Evolutionary conservation across 2,329 filamentous ascomycete species (phyloP).

Genomic region (Penicillium sp.): DNA sequence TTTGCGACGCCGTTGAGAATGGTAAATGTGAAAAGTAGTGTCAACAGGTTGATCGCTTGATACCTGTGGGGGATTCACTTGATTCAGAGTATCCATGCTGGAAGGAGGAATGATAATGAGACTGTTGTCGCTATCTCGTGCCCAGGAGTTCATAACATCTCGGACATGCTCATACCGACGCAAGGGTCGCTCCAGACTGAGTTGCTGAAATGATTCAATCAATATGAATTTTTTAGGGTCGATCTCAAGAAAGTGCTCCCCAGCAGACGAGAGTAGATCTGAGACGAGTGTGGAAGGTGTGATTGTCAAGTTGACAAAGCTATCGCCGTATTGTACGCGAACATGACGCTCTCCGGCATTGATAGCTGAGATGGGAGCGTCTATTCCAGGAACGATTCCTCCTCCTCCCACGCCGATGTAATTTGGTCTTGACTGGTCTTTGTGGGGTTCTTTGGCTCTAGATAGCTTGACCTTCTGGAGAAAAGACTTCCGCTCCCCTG

Average conservation of each 20-base stretch:
- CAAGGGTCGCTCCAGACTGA: conserved; percentile 79
- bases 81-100: conserved; percentile 45
- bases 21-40: conserved; percentile 70
- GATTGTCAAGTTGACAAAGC: conserved; percentile 70
- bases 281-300: conserved; percentile 71
- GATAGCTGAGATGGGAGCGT: conserved; percentile 77
- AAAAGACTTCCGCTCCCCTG: neutral
- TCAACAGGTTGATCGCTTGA: conserved; percentile 65
- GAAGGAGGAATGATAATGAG: conserved; percentile 67
- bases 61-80: conserved; percentile 65
- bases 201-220: conserved; percentile 71
- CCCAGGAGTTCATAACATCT: conserved; percentile 92
- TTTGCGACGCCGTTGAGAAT: conserved; percentile 78
- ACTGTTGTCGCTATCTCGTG: conserved; percentile 73
- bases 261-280: conserved; percentile 70
- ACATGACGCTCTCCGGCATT: conserved; percentile 78
- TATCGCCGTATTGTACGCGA: conserved; percentile 69
- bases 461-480: conserved; percentile 28
- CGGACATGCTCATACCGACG: conserved; percentile 83
- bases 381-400: conserved; percentile 55
- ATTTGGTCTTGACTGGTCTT: conserved; percentile 15
- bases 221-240: conserved; percentile 68
- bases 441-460: conserved; percentile 16
- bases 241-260: conserved; percentile 64
- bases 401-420: conserved; percentile 26